A percentile compares a stretch with the other conserved stretches of the same genome.
Evolutionary conservation across 192 early-diverging fungal genomes (phyloP).

Genomic region (Gamsiella multidivaricata): DNA sequence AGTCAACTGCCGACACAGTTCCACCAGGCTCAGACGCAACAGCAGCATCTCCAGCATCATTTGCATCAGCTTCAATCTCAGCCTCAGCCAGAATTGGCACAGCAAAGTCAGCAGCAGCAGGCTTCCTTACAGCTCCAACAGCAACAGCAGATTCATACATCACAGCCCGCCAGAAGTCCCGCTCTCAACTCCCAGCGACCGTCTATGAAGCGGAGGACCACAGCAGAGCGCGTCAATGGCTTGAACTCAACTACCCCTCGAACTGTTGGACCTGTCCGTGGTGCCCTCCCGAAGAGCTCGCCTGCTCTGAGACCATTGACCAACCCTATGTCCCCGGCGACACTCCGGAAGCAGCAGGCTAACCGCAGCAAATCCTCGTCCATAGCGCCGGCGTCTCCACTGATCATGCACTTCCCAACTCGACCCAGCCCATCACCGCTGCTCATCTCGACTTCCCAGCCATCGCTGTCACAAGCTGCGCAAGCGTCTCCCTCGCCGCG

Average conservation of each 20-base stretch:
- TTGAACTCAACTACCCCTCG: conserved; percentile 17
- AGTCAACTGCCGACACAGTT: conserved; percentile 37
- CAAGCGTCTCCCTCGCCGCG: conserved; percentile 44
- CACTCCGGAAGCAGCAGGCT: conserved; percentile 36
- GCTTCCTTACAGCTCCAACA: conserved; percentile 6
- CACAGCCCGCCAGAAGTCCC: conserved; percentile 27
- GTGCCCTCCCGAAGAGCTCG: conserved; percentile 36
- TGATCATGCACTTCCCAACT: conserved; percentile 51
- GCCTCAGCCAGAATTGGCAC: conserved; percentile 18
- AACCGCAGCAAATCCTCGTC: conserved; percentile 28
- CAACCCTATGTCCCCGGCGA: conserved; percentile 44
- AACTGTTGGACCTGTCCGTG: conserved; percentile 30
- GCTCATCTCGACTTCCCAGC: conserved; percentile 44
- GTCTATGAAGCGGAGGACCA: conserved; percentile 28
- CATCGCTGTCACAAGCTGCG: conserved; percentile 1
- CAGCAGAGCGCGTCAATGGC: conserved; percentile 35
- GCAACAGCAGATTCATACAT: conserved; percentile 24
- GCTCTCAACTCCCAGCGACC: conserved; percentile 43
- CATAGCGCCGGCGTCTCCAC: conserved; percentile 42
- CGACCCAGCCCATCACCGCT: conserved; percentile 41
- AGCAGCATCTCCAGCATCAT: conserved; percentile 42
- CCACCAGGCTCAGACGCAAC: conserved; percentile 25
- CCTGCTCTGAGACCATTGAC: conserved; percentile 40
- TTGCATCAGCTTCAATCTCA: conserved; percentile 41
- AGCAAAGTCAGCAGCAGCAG: conserved; percentile 17